Percentiles rank a stretch among this genome's conserved stretches.
Conservation (phyloP, 768 basidiomycete species). For the Infundibulicybe gibba region DNA sequence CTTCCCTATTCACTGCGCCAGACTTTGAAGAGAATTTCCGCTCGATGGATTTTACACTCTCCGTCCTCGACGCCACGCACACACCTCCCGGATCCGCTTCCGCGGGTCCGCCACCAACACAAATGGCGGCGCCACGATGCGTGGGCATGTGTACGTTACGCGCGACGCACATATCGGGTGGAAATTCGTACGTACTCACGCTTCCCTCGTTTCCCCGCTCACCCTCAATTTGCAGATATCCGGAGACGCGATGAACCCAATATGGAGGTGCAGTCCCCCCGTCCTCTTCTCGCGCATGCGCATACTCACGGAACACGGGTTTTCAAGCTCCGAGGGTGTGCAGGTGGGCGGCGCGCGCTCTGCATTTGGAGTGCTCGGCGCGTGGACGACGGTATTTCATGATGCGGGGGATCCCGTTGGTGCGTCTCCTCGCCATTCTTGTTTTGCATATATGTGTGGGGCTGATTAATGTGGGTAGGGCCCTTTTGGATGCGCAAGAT, state of each 20-base stretch:
- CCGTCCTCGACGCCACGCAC: conserved; percentile 42
- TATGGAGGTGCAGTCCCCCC: conserved; percentile 48
- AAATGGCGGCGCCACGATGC: conserved; percentile 38
- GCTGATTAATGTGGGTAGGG: conserved; percentile 14
- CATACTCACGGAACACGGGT: background rate
- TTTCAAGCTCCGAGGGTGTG: conserved; percentile 52
- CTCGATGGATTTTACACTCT: conserved; percentile 42
- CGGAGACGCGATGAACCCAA: conserved; percentile 46
- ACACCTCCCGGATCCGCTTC: conserved; percentile 52
- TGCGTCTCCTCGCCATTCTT: conserved; percentile 15
- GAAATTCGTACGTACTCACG: conserved; percentile 51
- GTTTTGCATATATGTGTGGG: background rate
- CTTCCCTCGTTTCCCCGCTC: background rate
- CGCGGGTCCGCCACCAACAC: conserved; percentile 43
- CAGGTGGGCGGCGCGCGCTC: conserved; percentile 62
- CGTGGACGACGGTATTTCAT: conserved; percentile 45
- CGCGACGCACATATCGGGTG: conserved; percentile 56
- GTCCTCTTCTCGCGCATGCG: background rate
- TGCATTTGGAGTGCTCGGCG: conserved; percentile 52
- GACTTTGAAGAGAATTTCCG: conserved; percentile 52
- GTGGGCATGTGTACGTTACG: conserved; percentile 53
- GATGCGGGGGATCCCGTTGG: conserved; percentile 42
- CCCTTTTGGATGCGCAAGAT: conserved; percentile 32
- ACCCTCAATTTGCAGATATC: conserved; percentile 28
- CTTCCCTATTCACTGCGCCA: conserved; percentile 44